Evolutionary conservation across 1,284 basidiomycete genomes (phyloP), one percentile per base, ranked within the genome.

Genomic region (Grifola frondosa): DNA sequence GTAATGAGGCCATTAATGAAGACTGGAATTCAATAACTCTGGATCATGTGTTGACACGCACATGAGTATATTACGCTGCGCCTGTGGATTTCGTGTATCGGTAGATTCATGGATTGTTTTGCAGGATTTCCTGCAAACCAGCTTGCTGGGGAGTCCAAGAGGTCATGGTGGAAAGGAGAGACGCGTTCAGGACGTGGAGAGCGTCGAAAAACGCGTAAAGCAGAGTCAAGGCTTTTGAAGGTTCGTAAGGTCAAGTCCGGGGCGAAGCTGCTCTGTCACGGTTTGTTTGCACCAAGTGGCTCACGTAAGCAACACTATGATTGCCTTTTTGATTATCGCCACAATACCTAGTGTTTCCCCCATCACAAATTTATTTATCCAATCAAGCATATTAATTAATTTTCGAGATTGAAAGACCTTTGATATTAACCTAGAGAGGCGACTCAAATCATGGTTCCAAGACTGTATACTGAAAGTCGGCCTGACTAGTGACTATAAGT

Each of bases 91-190:
- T 53, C 73, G 68, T 57, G 81, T 84, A 68, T 85, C 78, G 30
- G 86, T 90, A 10, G 89, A 91, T 60, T 90, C 85, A 66, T 81
- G 84, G 63, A 91, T 82, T n/a, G 89, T n/a, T 91, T 59, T 82
- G 77, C 32, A 93, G 71, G 60, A 93, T 88, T 74, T 93, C 88
- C 65, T 86, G 79, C 62, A 93, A 74, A 58, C 85, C 90, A 49
- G 75, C 77, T 59, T 79, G 80, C 59, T 88, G 80, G 53, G 90
- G 90, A 50, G 70, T 71, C 91, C 91, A 93, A 59, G 69, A 65
- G 63, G 74, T 61, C 78, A 81, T 80, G 61, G 63, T 65, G 56
- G 53, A 31, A 37, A 44, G 40, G 37, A 45, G 46, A 53, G 49
- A 60, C 60, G 62, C 60, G 63, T 56, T 48, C 29, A 35, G 33